Evolutionary conservation across 73 alveolate species (phyloP).

Genomic region (Symbiodinium natans): DNA sequence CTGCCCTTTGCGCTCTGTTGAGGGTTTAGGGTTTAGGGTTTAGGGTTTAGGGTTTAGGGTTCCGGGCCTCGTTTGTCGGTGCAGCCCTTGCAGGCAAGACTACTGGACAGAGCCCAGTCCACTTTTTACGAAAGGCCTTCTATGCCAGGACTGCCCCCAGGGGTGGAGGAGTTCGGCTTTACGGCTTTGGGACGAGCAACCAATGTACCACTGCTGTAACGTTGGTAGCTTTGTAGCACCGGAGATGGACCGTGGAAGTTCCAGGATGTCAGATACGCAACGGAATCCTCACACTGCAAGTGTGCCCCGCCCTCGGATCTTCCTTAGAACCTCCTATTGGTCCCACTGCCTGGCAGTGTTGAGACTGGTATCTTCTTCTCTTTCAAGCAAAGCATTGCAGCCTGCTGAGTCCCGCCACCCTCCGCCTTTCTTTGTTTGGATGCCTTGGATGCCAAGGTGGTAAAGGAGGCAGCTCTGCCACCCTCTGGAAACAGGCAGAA

Average conservation of each 20-base stretch:
- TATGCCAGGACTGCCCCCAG: no score
- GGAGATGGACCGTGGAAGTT: not conserved
- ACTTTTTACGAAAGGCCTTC: conserved; percentile 56
- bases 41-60: no score
- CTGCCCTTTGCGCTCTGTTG: no score
- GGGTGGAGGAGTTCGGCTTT: not conserved
- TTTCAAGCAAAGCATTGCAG: no score
- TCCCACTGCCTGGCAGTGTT: no score
- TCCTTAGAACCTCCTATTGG: no score
- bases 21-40: no score
- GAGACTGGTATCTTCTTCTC: no score
- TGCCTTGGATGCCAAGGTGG: not conserved
- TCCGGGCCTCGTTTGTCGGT: not conserved
- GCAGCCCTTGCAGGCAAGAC: conserved; percentile 42
- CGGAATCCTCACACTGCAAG: conserved; percentile 64
- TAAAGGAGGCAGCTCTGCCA: conserved; percentile 61
- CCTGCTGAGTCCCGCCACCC: no score
- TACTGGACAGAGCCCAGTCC: conserved; percentile 85
- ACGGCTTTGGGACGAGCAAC: not conserved
- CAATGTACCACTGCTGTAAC: no score
- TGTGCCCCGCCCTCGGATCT: not conserved
- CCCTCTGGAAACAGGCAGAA: conserved; percentile 15
- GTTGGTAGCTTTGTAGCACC: not conserved
- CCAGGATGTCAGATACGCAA: conserved; percentile 46
- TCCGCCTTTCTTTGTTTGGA: no score